A percentile compares a stretch with the other conserved stretches of the same genome.
Evolutionary conservation across 805 yeast genomes (phyloP).

Genomic region (Candida ascalaphidarum): DNA sequence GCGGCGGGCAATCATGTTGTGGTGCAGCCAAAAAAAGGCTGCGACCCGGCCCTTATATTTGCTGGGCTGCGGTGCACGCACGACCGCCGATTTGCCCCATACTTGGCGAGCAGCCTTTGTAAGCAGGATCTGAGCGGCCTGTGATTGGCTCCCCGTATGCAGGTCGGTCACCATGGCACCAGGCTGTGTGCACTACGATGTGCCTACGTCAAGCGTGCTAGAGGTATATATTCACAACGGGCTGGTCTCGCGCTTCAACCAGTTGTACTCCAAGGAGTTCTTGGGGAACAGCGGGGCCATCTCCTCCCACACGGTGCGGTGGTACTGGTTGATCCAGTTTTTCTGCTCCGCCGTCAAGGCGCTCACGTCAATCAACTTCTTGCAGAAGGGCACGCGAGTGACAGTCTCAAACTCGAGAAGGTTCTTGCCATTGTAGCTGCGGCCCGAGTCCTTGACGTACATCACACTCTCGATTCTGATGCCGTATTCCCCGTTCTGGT

Average conservation of each 20-base stretch:
- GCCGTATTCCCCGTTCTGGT: conserved; percentile 52
- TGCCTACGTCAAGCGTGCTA: too few species aligned
- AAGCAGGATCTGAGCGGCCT: too few species aligned
- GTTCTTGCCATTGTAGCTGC: conserved; percentile 41
- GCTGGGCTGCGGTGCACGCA: too few species aligned
- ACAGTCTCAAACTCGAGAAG: conserved; percentile 73
- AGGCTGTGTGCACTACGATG: too few species aligned
- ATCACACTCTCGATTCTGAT: conserved; percentile 48
- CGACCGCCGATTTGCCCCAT: too few species aligned
- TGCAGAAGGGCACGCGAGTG: conserved; percentile 81
- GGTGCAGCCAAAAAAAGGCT: too few species aligned
- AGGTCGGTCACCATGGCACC: too few species aligned
- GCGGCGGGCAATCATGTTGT: too few species aligned
- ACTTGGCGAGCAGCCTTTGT: too few species aligned
- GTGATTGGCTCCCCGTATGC: too few species aligned
- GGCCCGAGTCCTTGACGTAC: conserved; percentile 34
- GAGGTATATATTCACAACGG: too few species aligned
- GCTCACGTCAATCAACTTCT: conserved; percentile 54
- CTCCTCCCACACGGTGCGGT: conserved; percentile 45
- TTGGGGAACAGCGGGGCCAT: conserved; percentile 32
- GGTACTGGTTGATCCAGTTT: conserved; percentile 62
- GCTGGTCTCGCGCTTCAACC: conserved; percentile 44
- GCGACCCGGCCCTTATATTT: too few species aligned
- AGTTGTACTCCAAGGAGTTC: conserved; percentile 29
- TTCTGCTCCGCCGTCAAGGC: conserved; percentile 56